phyloP scores from a whole-genome alignment of 2,329 filamentous ascomycete species.

The Pyricularia sp. region DNA sequence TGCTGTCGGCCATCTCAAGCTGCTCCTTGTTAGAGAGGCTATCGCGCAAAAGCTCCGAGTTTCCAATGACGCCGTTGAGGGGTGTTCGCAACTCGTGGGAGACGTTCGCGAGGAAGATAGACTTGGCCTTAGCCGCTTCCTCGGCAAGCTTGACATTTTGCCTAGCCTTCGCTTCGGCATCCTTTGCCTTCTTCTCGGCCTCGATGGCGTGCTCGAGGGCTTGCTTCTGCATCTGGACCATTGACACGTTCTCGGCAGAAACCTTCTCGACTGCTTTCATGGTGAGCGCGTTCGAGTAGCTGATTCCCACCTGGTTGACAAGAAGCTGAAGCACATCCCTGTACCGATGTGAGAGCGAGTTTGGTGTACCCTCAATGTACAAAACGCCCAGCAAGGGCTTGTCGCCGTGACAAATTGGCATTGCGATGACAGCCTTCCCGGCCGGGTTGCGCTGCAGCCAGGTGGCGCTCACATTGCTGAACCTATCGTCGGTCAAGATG shows the following conservation, averaged over 20 bases:
- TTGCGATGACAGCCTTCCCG: slow-evolving; percentile 69
- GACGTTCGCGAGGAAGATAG: slow-evolving; percentile 71
- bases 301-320: slow-evolving; percentile 70
- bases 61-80: slow-evolving; percentile 81
- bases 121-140: slow-evolving; percentile 75
- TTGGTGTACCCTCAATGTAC: slow-evolving; percentile 66
- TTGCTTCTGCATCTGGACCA: slow-evolving; percentile 68
- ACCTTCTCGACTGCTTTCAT: slow-evolving; percentile 68
- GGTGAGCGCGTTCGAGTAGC: slow-evolving; percentile 57
- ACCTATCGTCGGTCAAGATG: slow-evolving; percentile 65
- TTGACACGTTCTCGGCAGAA: slow-evolving; percentile 66
- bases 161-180: slow-evolving; percentile 66
- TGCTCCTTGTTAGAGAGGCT: slow-evolving; percentile 68
- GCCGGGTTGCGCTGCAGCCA: slow-evolving; percentile 61
- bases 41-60: slow-evolving; percentile 74
- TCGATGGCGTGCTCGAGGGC: slow-evolving; percentile 63
- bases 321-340: slow-evolving; percentile 59
- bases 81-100: slow-evolving; percentile 76
- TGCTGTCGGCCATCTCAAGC: slow-evolving; percentile 78
- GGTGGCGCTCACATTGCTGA: slow-evolving; percentile 61
- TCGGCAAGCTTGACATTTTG: slow-evolving; percentile 74
- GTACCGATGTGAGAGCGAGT: slow-evolving; percentile 68
- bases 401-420: slow-evolving; percentile 66
- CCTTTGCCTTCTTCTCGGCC: slow-evolving; percentile 67
- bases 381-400: slow-evolving; percentile 63